Conservation (phyloP, 805 yeast species). For the Metschnikowia shivogae region DNA sequence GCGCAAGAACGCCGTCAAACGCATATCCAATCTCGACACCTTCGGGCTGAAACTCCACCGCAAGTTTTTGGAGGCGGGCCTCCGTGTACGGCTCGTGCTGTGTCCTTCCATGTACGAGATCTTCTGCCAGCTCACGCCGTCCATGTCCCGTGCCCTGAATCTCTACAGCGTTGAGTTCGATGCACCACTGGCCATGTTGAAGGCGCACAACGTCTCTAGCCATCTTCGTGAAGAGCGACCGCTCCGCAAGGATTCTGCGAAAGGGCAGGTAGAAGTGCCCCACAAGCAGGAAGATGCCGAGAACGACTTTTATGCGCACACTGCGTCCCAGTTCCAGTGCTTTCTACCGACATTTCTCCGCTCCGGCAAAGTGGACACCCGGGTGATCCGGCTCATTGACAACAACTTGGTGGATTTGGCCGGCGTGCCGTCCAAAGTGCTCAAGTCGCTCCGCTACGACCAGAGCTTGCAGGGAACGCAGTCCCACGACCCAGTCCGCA, state of each 20-base stretch:
- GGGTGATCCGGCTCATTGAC: conserved; percentile 35
- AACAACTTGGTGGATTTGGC: conserved; percentile 36
- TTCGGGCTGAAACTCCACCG: conserved; percentile 30
- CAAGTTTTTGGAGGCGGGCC: conserved; percentile 48
- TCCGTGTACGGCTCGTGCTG: conserved; percentile 45
- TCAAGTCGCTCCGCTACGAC: conserved; percentile 26
- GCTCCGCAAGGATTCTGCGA: neutral
- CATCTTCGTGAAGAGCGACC: neutral
- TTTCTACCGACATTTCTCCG: conserved; percentile 1
- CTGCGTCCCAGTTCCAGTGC: neutral
- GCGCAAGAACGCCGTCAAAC: conserved; percentile 25
- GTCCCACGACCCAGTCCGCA: conserved; percentile 21
- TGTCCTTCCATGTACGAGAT: conserved; percentile 42
- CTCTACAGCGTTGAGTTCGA: conserved; percentile 8
- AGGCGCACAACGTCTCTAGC: neutral
- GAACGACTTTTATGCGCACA: neutral
- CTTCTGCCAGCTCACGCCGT: conserved; percentile 41
- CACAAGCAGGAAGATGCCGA: no score
- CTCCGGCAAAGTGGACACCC: conserved; percentile 17
- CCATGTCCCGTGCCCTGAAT: conserved; percentile 22
- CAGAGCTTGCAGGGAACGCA: conserved; percentile 8
- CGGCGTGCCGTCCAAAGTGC: conserved; percentile 33
- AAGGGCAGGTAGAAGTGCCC: neutral
- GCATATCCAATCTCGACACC: conserved; percentile 10
- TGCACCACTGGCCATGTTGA: neutral